Conservation (phyloP, 176 grass and related monocot species). For the Carex cristatella region DNA sequence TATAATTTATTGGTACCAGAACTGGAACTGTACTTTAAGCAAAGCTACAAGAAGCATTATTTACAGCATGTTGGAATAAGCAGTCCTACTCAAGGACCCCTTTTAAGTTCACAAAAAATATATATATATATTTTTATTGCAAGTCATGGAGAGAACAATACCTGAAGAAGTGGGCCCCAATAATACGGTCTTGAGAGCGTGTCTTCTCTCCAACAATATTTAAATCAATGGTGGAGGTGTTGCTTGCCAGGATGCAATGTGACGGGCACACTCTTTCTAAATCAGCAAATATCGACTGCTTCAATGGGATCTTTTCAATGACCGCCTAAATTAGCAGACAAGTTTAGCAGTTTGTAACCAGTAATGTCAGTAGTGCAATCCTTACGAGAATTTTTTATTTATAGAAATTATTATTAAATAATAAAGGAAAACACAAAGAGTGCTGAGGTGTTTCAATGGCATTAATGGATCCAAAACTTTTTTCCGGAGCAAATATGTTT, state of each 20-base stretch:
- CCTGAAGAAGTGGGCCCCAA: slow-evolving; percentile 99
- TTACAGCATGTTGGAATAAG: background rate
- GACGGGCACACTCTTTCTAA: slow-evolving; percentile 68
- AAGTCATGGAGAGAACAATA: slow-evolving; percentile 10
- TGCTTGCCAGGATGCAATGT: slow-evolving; percentile 94
- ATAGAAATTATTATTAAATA: no score
- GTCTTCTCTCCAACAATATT: slow-evolving; percentile 87
- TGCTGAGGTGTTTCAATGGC: no score
- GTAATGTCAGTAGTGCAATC: background rate
- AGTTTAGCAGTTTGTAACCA: background rate
- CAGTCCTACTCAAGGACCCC: background rate
- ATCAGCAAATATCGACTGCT: slow-evolving; percentile 98
- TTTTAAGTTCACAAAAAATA: background rate
- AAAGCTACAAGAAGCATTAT: background rate
- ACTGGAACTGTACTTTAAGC: background rate
- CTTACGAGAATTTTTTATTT: no score
- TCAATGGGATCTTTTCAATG: slow-evolving; percentile 91
- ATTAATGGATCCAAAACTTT: no score
- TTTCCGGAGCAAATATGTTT: no score
- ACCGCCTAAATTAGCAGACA: slow-evolving; percentile 61
- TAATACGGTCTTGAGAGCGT: slow-evolving; percentile 76
- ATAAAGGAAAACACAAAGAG: no score
- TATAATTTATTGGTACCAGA: background rate
- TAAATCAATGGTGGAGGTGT: slow-evolving; percentile 95
- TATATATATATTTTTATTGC: background rate